Conservation (phyloP, 345 rosid species). For the Populus euphratica region DNA sequence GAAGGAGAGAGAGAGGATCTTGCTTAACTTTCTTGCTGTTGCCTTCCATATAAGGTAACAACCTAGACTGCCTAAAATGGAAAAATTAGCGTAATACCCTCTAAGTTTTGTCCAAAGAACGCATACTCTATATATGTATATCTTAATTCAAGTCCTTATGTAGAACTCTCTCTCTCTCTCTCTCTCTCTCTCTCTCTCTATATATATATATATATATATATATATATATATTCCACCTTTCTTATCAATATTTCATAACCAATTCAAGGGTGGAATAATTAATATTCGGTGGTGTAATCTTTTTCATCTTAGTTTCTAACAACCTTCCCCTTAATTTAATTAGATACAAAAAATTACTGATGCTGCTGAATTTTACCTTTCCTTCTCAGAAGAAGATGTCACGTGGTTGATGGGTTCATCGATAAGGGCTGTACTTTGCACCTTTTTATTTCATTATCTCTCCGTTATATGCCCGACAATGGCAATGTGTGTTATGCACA, state of each 20-base stretch:
- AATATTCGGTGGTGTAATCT: background rate
- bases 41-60: slow-evolving; percentile 42
- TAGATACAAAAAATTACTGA: background rate
- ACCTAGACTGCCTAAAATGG: slow-evolving; percentile 37
- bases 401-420: background rate
- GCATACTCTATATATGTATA: background rate
- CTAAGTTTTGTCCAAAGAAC: slow-evolving; percentile 10
- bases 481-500: background rate
- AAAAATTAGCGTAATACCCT: slow-evolving; percentile 34
- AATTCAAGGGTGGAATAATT: background rate
- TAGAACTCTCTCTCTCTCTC: too few relatives aligned
- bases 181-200: too few relatives aligned
- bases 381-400: background rate
- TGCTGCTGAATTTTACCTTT: background rate
- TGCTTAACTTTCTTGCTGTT: slow-evolving; percentile 28
- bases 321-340: background rate
- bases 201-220: too few relatives aligned
- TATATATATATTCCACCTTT: background rate
- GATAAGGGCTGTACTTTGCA: background rate
- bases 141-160: background rate
- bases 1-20: too few relatives aligned
- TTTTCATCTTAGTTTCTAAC: background rate
- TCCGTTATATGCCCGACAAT: background rate
- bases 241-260: too few relatives aligned
- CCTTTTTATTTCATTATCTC: background rate